Conservation (phyloP, 805 yeast genomes). For the Zygoascus tannicola region DNA sequence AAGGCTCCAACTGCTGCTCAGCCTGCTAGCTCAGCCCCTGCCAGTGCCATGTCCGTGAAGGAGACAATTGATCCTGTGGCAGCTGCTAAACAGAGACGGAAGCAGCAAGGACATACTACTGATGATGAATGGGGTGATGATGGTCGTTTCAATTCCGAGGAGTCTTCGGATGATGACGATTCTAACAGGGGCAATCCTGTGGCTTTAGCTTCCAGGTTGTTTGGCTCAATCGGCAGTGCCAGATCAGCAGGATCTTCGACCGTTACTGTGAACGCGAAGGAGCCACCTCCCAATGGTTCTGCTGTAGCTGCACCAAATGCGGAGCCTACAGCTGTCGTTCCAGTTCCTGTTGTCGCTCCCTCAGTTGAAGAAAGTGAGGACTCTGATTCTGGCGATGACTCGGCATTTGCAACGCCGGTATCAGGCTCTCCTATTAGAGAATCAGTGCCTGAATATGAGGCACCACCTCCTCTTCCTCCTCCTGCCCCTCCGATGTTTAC, state of each 20-base stretch:
- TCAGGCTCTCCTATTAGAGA: neutral
- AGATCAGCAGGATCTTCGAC: conserved; percentile 3
- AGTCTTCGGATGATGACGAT: conserved; percentile 21
- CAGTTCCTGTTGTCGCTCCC: conserved; percentile 9
- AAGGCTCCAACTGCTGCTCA: conserved; percentile 12
- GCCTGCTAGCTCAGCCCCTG: conserved; percentile 10
- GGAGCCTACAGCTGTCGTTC: conserved; percentile 1
- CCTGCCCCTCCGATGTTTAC: conserved; percentile 26
- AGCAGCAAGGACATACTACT: conserved; percentile 28
- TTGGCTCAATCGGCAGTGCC: conserved; percentile 32
- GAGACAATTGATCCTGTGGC: conserved; percentile 17
- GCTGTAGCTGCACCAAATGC: neutral
- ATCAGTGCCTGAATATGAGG: neutral
- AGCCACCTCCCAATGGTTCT: conserved; percentile 3
- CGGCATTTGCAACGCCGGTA: conserved; percentile 8
- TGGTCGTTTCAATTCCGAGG: conserved; percentile 23
- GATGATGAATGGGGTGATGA: conserved; percentile 28
- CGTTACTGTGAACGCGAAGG: neutral
- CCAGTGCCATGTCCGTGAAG: conserved; percentile 12
- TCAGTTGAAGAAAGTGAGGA: neutral
- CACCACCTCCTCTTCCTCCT: conserved; percentile 10
- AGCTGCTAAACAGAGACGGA: conserved; percentile 26
- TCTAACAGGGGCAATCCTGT: conserved; percentile 31
- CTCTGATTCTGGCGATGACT: neutral
- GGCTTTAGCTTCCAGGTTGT: conserved; percentile 34